Base-by-base conservation (phyloP, 2,329 filamentous ascomycete genomes). In the Gaeumannomyces sp. region DNA sequence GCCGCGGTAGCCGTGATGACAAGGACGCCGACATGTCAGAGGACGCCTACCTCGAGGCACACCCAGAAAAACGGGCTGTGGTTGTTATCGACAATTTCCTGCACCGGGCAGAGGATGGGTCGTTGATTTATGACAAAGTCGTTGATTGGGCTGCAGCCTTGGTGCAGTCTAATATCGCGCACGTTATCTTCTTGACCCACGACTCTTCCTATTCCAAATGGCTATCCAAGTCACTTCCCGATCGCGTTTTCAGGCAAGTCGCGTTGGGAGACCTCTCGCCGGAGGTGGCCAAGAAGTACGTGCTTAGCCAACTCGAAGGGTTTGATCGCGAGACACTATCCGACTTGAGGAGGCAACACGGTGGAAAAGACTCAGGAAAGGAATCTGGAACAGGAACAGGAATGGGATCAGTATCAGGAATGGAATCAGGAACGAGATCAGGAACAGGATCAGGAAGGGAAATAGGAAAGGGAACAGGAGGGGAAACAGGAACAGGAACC, bases 51-150 rank as follows among this genome's bases (percentile, higher is more conserved):
- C 82, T 97, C 2, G 93, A 97, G 73, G 89, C 91, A 0, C 93
- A 97, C 72, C 93, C 94, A 0, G 93, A 97, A 72, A 83, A 81
- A 64, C 81, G 93, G 28, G 89, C 93, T 0, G 89, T 97, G 6
- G 87, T 98, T 5, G 88, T 98, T 11, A 90, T 97, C 64, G 92
- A 97, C 74, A 97, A 96, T 73, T 98, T 96, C 77, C 76, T 96
- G 16, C 89, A 95, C 78, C 94, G 93, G 77, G 88, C 82, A 64
- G 84, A 89, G 50, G 87, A 89, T 33, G 79, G 79, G 11, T 66
- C 62, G 53, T 78, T 89, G n/a, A 81, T 93, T 27, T 91, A 91
- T 65, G 89, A 93, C 68, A 92, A 91, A 73, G 81, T 94, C 61
- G 88, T 93, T 0, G 92, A 97, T 72, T 98, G 94, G 92, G 93